Conservation (phyloP, 2,329 filamentous ascomycete genomes). For the Stagonosporopsis rhizophila region DNA sequence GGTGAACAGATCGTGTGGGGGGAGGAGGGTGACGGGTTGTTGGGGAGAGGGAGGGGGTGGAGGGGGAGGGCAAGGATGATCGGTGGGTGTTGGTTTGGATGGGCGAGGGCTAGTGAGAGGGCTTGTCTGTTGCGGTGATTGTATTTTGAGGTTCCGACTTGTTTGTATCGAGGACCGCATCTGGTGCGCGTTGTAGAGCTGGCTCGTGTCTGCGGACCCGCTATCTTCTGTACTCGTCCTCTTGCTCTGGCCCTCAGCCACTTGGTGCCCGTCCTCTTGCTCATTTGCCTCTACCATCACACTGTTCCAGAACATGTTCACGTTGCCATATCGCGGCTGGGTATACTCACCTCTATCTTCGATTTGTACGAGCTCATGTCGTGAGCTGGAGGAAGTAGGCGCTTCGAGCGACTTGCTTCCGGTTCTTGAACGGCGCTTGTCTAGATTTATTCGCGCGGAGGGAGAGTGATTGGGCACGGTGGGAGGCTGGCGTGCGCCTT, state of each 20-base stretch:
- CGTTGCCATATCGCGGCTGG: slow-evolving; percentile 18
- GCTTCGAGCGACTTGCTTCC: slow-evolving; percentile 15
- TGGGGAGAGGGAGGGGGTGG: neutral
- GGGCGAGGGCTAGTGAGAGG: neutral
- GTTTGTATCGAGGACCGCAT: neutral
- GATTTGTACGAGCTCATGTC: slow-evolving; percentile 19
- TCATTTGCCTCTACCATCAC: slow-evolving; percentile 24
- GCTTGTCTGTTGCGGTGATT: neutral
- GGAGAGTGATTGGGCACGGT: neutral
- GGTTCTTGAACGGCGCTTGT: neutral
- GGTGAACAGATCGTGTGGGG: neutral
- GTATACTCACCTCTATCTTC: slow-evolving; percentile 24
- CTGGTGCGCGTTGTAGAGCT: neutral
- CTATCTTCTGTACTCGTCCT: neutral
- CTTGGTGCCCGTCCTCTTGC: neutral
- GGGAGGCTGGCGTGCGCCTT: neutral
- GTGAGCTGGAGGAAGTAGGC: neutral
- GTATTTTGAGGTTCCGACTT: neutral
- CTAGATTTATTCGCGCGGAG: neutral
- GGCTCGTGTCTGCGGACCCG: neutral
- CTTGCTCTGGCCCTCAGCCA: neutral
- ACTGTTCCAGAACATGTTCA: slow-evolving; percentile 30
- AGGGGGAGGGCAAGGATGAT: too few species aligned
- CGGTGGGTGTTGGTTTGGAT: neutral
- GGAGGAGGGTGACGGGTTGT: neutral